Conservation (phyloP, 306 rosid genomes). For the Castanea crenata region DNA sequence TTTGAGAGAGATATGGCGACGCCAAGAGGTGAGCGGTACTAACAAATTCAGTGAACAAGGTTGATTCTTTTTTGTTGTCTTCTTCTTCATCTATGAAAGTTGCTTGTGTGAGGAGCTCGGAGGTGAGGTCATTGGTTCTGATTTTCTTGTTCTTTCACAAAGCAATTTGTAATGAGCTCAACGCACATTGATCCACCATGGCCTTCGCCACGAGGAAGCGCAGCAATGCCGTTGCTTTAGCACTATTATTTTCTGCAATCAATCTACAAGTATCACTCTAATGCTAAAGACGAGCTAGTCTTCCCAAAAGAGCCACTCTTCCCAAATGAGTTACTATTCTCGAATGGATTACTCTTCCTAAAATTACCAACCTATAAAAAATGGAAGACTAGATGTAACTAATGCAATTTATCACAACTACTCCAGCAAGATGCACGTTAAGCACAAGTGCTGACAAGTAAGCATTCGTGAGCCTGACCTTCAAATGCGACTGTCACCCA, state of each 20-base stretch:
- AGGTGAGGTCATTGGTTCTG: constrained; percentile 60
- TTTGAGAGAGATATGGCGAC: constrained; percentile 51
- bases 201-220: constrained; percentile 75
- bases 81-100: constrained; percentile 23
- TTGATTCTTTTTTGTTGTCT: constrained; percentile 50
- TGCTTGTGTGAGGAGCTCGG: constrained; percentile 26
- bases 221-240: constrained; percentile 62
- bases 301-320: too few species aligned
- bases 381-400: too few species aligned
- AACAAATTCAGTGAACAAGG: constrained; percentile 54
- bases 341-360: too few species aligned
- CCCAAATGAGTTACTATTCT: too few species aligned
- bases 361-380: too few species aligned
- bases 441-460: too few species aligned
- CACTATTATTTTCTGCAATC: constrained; percentile 79
- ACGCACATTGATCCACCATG: constrained; percentile 69
- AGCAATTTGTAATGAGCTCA: constrained; percentile 88
- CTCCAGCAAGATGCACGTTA: too few species aligned
- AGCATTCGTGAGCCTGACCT: too few species aligned
- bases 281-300: constrained; percentile 82
- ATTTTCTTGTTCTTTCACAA: constrained; percentile 83
- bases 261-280: constrained; percentile 83
- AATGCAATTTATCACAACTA: too few species aligned
- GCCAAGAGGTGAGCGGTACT: constrained; percentile 81
- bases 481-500: too few species aligned